Base-by-base conservation (phyloP, 805 yeast species). In the Starmerella floricola region DNA sequence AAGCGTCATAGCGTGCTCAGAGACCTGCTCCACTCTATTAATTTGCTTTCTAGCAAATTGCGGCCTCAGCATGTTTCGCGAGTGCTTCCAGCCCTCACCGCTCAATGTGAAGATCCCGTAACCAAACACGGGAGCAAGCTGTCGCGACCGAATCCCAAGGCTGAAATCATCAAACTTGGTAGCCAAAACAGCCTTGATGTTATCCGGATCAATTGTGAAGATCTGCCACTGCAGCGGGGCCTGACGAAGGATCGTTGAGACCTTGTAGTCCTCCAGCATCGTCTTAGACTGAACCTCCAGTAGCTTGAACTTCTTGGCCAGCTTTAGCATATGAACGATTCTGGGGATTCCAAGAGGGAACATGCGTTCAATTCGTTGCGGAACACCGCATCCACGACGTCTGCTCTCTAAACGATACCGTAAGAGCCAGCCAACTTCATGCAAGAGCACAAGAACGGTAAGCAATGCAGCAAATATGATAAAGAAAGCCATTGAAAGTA, bases 51-150 rank as follows among this genome's bases (percentile, higher is more conserved):
- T 47, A 31, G 54, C 39, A 47, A 62, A 62, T 46, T 61, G 63
- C 3, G 66, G 66, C 24, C 66, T 54, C 34, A 62, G 52, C 55
- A 62, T 44, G 4, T 62, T 55, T 13, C 66, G 50, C 15, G 64
- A 58, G 37, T 62, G 65, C 37, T 57, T 55, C 66, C 66, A 62
- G 17, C 56, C 58, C 31, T 50, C 51, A 17, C 64, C 63, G 32
- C 56, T 56, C 24, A 58, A 51, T 3, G 65, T 62, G 51, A 62
- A 62, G 34, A 62, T 62, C 1, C 66, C 66, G 32, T 53, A 48
- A 4, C 65, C 65, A 15, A 62, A 48, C 23, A 62, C 38, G 8
- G 61, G 60, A 20, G 39, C 46, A 19, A 62, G 48, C 35, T 53
- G 54, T 15, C 38, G 40, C 38, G 50, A 43, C 11, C 66, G 53